Evolutionary conservation across 2,329 filamentous ascomycete genomes (phyloP), one percentile per base, ranked within the genome.

Genomic region (Claviceps sp.): DNA sequence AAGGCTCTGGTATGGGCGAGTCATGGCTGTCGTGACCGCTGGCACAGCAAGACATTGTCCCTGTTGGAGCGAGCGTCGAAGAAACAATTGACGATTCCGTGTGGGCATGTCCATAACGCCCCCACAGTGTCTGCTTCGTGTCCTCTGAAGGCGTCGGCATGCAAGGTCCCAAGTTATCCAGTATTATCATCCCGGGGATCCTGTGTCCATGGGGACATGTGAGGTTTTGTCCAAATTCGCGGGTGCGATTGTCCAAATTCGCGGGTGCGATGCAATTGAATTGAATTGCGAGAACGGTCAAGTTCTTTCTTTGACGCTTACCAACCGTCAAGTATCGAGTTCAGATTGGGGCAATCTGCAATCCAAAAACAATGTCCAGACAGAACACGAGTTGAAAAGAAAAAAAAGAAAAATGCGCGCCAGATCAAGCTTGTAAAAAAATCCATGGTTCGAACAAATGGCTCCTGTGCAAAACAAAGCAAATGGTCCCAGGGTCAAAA

Each of bases 191-290:
- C 22, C 22, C 14, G 0, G 7, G 5, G 1, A 5, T 14, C 13
- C 13, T 4, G 8, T 26, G 16, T 40, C 19, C 19, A 34, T 47
- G 34, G 34, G 2, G 4, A 5, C 14, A 8, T 26, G 0, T 44
- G 19, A 16, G 4, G 4, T 44, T 24, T 19, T 42, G 45, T 40
- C 44, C 30, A 3, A 34, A 4, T 41, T 57, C 57, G 57, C 57
- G 57, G 57, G 19, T 19, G 19, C 19, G 19, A 19, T 19, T 19
- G 19, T 40, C 44, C 26, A 2, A 30, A 11, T 41, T 57, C 57
- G 57, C 57, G 57, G 57, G 41, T 55, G 57, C 57, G 57, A 56
- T 52, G 55, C 57, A 59, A 59, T 59, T 56, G 54, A 54, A 56
- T 56, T 54, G 48, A 55, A 59, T 59, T 59, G 57, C 57, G 5